Percentiles rank a stretch among this genome's conserved stretches.
Conservation (phyloP, 2,329 filamentous ascomycete genomes). For the Diaporthe sp. region DNA sequence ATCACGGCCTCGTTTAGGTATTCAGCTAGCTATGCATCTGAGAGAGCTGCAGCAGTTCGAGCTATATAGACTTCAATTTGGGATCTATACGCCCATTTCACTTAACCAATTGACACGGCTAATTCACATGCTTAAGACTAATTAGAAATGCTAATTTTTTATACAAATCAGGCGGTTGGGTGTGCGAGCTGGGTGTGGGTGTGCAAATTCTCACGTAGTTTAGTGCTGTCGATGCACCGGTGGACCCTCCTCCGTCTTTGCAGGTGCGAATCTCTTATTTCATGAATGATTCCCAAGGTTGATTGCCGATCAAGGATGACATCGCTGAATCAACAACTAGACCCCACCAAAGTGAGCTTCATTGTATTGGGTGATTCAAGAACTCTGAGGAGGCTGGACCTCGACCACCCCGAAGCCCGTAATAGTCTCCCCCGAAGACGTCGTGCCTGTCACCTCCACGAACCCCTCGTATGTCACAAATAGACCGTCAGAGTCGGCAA, state of each 20-base stretch:
- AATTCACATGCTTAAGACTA: too few relatives aligned
- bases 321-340: background rate
- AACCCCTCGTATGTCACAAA: background rate
- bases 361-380: background rate
- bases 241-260: too few relatives aligned
- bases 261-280: too few relatives aligned
- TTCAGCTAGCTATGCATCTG: background rate
- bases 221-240: too few relatives aligned
- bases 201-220: too few relatives aligned
- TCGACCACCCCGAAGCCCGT: background rate
- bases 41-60: background rate
- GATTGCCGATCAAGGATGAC: background rate
- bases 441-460: background rate
- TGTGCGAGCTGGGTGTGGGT: too few relatives aligned
- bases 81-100: too few relatives aligned
- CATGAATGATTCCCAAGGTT: background rate
- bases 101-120: too few relatives aligned
- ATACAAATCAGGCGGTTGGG: too few relatives aligned
- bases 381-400: background rate
- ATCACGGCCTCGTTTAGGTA: too few relatives aligned
- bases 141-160: too few relatives aligned
- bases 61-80: too few relatives aligned
- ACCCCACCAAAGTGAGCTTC: background rate
- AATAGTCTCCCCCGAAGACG: background rate
- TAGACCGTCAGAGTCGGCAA: background rate